Percentiles rank a stretch among this genome's conserved stretches.
These are phyloP conservation scores for Raffaelea arxii DNA, from an alignment of 2,329 filamentous ascomycete species.

Conservation along the genomic window DNA sequence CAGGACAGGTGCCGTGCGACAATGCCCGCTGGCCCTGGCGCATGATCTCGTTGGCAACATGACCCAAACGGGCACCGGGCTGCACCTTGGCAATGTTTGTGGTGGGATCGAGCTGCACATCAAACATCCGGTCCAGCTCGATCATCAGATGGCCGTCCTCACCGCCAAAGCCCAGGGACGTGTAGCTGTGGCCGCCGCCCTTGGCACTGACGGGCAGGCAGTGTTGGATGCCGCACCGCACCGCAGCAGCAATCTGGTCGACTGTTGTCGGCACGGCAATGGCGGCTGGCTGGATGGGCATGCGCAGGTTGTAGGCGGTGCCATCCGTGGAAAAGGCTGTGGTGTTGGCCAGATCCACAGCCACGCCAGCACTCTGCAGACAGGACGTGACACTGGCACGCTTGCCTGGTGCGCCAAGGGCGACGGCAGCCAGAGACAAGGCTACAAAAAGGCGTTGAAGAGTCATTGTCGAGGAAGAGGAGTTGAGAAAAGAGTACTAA, in stretches of 20 bases:
- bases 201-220: conserved; percentile 37
- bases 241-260: conserved; percentile 34
- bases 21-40: conserved; percentile 29
- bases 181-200: conserved; percentile 42
- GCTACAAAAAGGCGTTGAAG: no score
- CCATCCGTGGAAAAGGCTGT: conserved; percentile 17
- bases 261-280: conserved; percentile 31
- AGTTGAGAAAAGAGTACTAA: no score
- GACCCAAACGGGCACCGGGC: conserved; percentile 39
- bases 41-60: conserved; percentile 30
- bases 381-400: no score
- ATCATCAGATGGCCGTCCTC: conserved; percentile 38
- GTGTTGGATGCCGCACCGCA: conserved; percentile 32
- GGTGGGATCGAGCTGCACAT: conserved; percentile 27
- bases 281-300: conserved; percentile 24
- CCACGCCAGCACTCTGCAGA: conserved; percentile 16
- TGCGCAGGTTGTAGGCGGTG: conserved; percentile 18
- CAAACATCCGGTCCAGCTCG: conserved; percentile 34
- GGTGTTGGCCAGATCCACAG: conserved; percentile 14
- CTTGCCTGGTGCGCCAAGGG: no score
- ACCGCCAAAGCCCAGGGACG: conserved; percentile 36
- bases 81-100: conserved; percentile 33
- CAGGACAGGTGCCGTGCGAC: conserved; percentile 43
- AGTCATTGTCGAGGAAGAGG: no score
- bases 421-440: no score